A percentile compares a stretch with the other conserved stretches of the same genome.
Conservation (phyloP, 1,139 yeast genomes). For the Lipomyces yarrowii region DNA sequence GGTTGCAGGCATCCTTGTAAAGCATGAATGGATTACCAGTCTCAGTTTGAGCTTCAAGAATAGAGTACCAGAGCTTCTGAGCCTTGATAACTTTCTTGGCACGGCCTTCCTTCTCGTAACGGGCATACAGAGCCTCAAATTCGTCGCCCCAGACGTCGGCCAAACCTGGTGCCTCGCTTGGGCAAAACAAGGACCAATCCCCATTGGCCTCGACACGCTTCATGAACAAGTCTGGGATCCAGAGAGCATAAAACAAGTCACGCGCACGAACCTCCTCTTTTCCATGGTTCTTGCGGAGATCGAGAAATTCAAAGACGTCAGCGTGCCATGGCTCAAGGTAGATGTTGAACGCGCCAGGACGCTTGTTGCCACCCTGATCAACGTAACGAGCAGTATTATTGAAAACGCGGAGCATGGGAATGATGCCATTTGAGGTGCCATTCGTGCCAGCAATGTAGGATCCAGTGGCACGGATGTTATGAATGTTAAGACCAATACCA, state of each 20-base stretch:
- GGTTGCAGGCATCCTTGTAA: conserved; percentile 85
- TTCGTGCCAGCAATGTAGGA: conserved; percentile 87
- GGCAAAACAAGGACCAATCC: conserved; percentile 86
- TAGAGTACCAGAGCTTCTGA: conserved; percentile 85
- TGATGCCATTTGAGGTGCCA: conserved; percentile 85
- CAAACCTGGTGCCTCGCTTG: conserved; percentile 85
- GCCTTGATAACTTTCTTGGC: conserved; percentile 77
- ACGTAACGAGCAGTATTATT: conserved; percentile 92
- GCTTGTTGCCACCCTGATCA: conserved; percentile 92
- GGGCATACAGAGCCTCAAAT: conserved; percentile 67
- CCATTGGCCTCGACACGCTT: conserved; percentile 77
- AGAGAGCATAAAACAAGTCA: conserved; percentile 86
- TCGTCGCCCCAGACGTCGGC: conserved; percentile 81
- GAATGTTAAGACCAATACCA: conserved; percentile 84
- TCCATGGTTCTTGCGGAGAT: conserved; percentile 86
- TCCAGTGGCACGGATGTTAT: conserved; percentile 82
- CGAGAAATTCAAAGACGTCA: conserved; percentile 80
- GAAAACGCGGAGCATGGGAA: conserved; percentile 88
- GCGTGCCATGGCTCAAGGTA: conserved; percentile 93
- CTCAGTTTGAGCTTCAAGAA: conserved; percentile 86
- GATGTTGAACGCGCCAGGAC: conserved; percentile 91
- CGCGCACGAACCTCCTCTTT: conserved; percentile 90
- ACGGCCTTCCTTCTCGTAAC: conserved; percentile 70
- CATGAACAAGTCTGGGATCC: conserved; percentile 92
- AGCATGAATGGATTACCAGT: conserved; percentile 93